A percentile compares a stretch with the other conserved stretches of the same genome.
These are phyloP conservation scores for Alternaria tenuissima DNA, from an alignment of 2,329 filamentous ascomycete genomes.

Conservation along the genomic window DNA sequence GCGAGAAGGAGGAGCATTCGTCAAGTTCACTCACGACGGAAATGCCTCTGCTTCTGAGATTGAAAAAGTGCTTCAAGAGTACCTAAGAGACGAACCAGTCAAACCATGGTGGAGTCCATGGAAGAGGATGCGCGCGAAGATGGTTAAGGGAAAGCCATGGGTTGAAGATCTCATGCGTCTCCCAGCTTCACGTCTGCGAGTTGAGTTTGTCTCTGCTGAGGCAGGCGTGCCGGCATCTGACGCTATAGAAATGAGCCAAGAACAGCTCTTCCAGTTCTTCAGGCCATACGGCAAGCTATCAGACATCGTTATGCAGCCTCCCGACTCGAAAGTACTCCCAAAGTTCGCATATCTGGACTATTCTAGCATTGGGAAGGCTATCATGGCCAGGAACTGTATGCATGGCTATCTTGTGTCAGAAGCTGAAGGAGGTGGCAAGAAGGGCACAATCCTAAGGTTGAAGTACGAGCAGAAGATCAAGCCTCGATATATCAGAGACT, in stretches of 20 bases:
- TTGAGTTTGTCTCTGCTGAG: slow-evolving; percentile 82
- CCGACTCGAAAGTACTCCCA: slow-evolving; percentile 85
- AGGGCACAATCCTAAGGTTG: slow-evolving; percentile 78
- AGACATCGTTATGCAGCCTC: slow-evolving; percentile 82
- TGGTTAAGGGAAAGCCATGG: slow-evolving; percentile 89
- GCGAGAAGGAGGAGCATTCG: slow-evolving; percentile 91
- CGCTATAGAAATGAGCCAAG: slow-evolving; percentile 82
- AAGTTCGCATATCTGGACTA: slow-evolving; percentile 85
- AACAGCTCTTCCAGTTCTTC: slow-evolving; percentile 86
- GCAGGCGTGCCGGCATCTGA: slow-evolving; percentile 74
- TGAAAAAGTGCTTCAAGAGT: slow-evolving; percentile 67
- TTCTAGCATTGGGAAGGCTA: slow-evolving; percentile 73
- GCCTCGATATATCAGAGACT: slow-evolving; percentile 82
- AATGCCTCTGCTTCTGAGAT: slow-evolving; percentile 61
- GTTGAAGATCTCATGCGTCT: slow-evolving; percentile 89
- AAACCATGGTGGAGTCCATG: slow-evolving; percentile 93
- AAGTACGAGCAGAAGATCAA: slow-evolving; percentile 84
- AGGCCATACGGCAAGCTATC: slow-evolving; percentile 88
- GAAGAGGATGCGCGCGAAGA: slow-evolving; percentile 72
- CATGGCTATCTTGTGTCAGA: slow-evolving; percentile 81
- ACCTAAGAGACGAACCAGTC: slow-evolving; percentile 74
- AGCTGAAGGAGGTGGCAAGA: slow-evolving; percentile 73
- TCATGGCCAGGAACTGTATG: slow-evolving; percentile 91
- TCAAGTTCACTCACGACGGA: slow-evolving; percentile 76
- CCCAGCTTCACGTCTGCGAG: slow-evolving; percentile 76